A percentile compares a stretch with the other conserved stretches of the same genome.
phyloP scores from a whole-genome alignment of 2,329 filamentous ascomycete genomes.

The Lachnellula arida region DNA sequence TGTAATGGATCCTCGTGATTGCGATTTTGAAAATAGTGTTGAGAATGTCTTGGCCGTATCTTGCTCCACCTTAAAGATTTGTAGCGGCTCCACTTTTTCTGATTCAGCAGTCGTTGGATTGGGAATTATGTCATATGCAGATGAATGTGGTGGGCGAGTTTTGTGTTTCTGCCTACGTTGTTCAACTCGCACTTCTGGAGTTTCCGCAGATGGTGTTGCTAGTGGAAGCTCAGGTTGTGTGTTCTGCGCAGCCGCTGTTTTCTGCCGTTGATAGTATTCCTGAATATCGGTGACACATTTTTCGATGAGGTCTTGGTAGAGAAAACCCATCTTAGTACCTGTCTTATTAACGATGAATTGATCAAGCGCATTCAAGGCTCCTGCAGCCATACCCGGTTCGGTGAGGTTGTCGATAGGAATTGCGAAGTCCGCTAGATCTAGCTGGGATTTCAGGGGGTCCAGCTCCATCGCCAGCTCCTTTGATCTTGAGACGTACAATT shows the following conservation, averaged over 20 bases:
- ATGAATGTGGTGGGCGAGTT: conserved; percentile 37
- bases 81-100: neutral
- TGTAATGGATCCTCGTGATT: conserved; percentile 12
- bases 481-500: conserved; percentile 33
- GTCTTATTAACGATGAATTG: conserved; percentile 35
- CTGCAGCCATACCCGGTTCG: conserved; percentile 36
- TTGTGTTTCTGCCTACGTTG: conserved; percentile 40
- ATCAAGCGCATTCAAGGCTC: conserved; percentile 33
- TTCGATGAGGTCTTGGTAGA: conserved; percentile 42
- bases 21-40: conserved; percentile 23
- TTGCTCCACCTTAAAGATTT: conserved; percentile 35
- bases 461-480: conserved; percentile 37
- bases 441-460: conserved; percentile 33
- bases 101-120: neutral
- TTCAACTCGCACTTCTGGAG: conserved; percentile 28
- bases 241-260: conserved; percentile 18
- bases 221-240: neutral
- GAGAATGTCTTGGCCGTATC: conserved; percentile 37
- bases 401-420: conserved; percentile 40
- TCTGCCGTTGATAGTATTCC: conserved; percentile 24
- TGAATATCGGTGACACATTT: conserved; percentile 35
- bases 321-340: conserved; percentile 37
- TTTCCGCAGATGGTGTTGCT: conserved; percentile 13
- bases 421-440: conserved; percentile 39
- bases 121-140: conserved; percentile 31